Conservation (phyloP, 495 filamentous ascomycete genomes). For the Aspergillus sclerotioniger region DNA sequence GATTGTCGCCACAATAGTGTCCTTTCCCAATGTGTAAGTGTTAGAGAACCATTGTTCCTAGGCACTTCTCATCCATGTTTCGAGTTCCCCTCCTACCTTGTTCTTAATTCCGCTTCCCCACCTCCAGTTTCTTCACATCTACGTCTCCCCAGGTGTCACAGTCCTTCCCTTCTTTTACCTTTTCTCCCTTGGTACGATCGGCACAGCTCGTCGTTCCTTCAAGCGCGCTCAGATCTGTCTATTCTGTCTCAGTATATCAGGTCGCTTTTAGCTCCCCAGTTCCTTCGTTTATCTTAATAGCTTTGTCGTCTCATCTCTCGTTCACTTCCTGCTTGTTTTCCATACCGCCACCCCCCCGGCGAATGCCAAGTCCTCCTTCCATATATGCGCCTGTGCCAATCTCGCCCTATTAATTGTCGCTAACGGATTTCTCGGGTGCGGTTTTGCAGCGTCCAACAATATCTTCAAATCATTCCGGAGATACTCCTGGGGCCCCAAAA, state of each 20-base stretch:
- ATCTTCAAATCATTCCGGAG: conserved; percentile 34
- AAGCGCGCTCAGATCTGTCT: not conserved
- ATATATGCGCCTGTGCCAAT: not conserved
- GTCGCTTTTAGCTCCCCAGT: not conserved
- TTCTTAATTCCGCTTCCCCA: conserved; percentile 6
- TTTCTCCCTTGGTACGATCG: conserved; percentile 1
- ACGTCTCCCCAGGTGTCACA: conserved; percentile 7
- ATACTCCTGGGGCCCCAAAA: conserved; percentile 31
- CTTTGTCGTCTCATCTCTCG: conserved; percentile 11
- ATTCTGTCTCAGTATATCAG: not conserved
- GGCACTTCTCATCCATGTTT: conserved; percentile 6
- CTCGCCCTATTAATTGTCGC: not conserved
- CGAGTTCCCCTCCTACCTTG: conserved; percentile 1
- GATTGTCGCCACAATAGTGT: conserved; percentile 14
- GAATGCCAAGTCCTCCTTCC: not conserved
- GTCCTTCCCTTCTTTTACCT: conserved; percentile 11
- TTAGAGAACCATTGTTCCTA: conserved; percentile 6
- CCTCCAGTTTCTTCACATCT: conserved; percentile 7
- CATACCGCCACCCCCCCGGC: not conserved
- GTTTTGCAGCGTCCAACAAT: conserved; percentile 24
- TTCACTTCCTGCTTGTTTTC: conserved; percentile 11
- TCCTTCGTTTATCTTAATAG: not conserved
- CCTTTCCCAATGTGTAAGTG: conserved; percentile 22
- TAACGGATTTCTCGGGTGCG: conserved; percentile 5
- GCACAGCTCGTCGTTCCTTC: conserved; percentile 1